Evolutionary conservation across 805 yeast species (phyloP).

Genomic region (Saccharomycopsis fodiens): DNA sequence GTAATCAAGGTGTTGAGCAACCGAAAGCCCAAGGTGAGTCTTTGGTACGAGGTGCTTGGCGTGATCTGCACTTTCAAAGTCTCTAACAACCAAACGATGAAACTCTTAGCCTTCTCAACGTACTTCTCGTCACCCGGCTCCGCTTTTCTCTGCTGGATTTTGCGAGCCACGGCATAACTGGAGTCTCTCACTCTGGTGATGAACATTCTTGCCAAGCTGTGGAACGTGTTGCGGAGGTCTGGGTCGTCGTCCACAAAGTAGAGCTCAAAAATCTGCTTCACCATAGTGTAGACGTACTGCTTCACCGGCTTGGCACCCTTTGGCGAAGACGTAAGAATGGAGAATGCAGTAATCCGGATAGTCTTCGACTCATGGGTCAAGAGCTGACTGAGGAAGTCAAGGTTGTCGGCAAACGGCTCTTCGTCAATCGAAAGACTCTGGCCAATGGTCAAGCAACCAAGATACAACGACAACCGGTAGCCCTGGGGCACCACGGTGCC

Average conservation of each 20-base stretch:
- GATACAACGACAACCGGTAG: conserved; percentile 31
- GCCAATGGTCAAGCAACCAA: conserved; percentile 56
- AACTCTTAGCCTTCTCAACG: conserved; percentile 27
- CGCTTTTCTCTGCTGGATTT: conserved; percentile 31
- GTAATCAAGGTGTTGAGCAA: conserved; percentile 39
- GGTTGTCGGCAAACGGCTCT: conserved; percentile 37
- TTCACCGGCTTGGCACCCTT: conserved; percentile 55
- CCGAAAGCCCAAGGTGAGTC: conserved; percentile 41
- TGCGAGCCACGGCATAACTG: conserved; percentile 49
- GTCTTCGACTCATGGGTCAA: conserved; percentile 36
- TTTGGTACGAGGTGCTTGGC: conserved; percentile 54
- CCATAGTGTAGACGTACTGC: conserved; percentile 33
- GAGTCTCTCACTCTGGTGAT: conserved; percentile 63
- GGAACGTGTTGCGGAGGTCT: conserved; percentile 60
- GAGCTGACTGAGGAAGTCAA: conserved; percentile 29
- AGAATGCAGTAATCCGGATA: conserved; percentile 45
- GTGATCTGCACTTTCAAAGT: conserved; percentile 34
- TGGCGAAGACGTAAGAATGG: conserved; percentile 53
- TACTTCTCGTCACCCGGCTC: not conserved
- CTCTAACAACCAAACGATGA: conserved; percentile 33
- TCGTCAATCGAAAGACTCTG: conserved; percentile 48
- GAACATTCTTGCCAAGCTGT: conserved; percentile 54
- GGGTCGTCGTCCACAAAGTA: conserved; percentile 60
- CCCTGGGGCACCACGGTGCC: conserved; percentile 8
- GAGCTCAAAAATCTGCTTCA: conserved; percentile 38